These are phyloP conservation scores for Cercospora zeae-maydis DNA, from an alignment of 2,329 filamentous ascomycete genomes.

Conservation along the genomic window DNA sequence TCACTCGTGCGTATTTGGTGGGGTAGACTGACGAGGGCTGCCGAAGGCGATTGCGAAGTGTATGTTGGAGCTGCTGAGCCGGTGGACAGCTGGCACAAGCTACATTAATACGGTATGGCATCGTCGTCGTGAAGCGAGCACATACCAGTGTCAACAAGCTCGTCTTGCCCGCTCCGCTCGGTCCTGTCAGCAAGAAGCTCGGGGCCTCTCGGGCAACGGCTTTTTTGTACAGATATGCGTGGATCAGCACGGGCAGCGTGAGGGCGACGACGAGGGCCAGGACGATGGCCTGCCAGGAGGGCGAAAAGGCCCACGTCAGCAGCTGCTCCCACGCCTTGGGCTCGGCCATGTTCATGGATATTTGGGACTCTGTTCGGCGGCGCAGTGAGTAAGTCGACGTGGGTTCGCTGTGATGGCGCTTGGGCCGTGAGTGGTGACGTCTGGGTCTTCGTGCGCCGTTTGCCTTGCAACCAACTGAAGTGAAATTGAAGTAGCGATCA, in stretches of 20 bases:
- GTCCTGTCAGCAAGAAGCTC: constrained; percentile 75
- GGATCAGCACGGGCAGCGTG: constrained; percentile 70
- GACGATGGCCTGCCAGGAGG: constrained; percentile 52
- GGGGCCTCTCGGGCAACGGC: constrained; percentile 59
- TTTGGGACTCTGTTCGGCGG: neutral
- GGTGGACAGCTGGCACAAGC: constrained; percentile 48
- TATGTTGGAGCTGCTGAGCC: constrained; percentile 55
- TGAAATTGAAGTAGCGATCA: neutral
- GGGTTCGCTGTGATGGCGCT: neutral
- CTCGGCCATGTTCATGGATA: constrained; percentile 4
- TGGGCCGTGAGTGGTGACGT: neutral
- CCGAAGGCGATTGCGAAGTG: constrained; percentile 59
- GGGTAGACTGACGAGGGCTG: constrained; percentile 56
- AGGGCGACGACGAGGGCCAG: constrained; percentile 69
- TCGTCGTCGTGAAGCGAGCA: neutral
- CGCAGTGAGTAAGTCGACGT: neutral
- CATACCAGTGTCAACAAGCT: constrained; percentile 74
- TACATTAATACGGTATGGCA: neutral
- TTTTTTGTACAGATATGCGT: constrained; percentile 67
- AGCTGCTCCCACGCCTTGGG: constrained; percentile 30
- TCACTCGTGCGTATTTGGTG: constrained; percentile 51
- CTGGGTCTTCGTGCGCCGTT: neutral
- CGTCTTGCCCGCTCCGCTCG: constrained; percentile 82
- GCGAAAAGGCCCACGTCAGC: constrained; percentile 47
- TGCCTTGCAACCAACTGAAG: neutral